These are phyloP conservation scores for Phlebiopsis gigantea DNA, from an alignment of 768 basidiomycete species.

Conservation along the genomic window DNA sequence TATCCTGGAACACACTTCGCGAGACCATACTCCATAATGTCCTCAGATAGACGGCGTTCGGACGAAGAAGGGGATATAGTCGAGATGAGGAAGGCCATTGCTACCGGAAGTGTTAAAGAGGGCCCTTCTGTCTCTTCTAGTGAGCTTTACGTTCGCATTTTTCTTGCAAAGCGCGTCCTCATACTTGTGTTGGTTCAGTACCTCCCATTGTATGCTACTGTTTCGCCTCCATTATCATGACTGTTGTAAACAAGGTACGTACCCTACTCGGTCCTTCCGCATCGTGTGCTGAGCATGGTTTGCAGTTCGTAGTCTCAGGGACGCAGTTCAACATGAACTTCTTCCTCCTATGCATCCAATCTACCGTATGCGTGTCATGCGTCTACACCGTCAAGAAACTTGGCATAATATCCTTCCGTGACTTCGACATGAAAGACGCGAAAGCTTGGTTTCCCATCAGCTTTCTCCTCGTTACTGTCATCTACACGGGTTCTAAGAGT, in stretches of 20 bases:
- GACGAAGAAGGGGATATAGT: constrained; percentile 36
- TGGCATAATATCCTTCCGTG: constrained; percentile 79
- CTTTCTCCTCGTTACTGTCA: constrained; percentile 85
- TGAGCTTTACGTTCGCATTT: constrained; percentile 2
- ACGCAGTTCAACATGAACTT: constrained; percentile 95
- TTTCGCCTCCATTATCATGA: constrained; percentile 92
- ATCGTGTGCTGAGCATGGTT: not conserved
- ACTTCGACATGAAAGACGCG: constrained; percentile 78
- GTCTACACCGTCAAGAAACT: constrained; percentile 69
- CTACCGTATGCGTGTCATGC: constrained; percentile 76
- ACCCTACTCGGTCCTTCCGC: not conserved
- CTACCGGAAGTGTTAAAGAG: constrained; percentile 33
- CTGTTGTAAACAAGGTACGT: constrained; percentile 88
- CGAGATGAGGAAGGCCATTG: constrained; percentile 49
- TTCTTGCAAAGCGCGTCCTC: not conserved
- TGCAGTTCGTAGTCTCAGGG: constrained; percentile 92
- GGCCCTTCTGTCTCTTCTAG: constrained; percentile 14
- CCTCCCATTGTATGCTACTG: constrained; percentile 88
- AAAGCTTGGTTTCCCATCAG: constrained; percentile 95
- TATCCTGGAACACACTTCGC: not conserved
- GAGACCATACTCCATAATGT: not conserved
- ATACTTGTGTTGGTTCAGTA: constrained; percentile 35
- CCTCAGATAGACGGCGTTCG: constrained; percentile 1
- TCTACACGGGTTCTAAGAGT: constrained; percentile 97
- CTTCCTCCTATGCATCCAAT: constrained; percentile 87